A percentile compares a stretch with the other conserved stretches of the same genome.
phyloP scores from a whole-genome alignment of 2,329 filamentous ascomycete species.

The Grosmannia serpens region DNA sequence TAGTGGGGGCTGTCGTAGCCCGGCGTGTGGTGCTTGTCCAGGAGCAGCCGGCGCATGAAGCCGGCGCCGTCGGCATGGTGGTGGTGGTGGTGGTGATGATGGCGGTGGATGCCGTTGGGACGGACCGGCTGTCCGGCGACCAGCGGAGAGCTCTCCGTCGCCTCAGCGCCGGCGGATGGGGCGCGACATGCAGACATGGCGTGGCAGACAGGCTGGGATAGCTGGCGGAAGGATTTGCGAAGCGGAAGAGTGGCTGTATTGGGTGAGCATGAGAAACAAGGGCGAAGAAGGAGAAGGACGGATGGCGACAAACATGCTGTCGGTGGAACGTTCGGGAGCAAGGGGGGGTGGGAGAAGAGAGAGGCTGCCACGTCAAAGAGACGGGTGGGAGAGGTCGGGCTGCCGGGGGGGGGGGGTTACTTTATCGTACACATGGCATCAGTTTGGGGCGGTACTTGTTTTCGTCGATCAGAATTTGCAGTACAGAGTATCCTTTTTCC shows the following conservation, averaged over 20 bases:
- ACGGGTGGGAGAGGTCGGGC: no score
- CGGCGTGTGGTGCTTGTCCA: slow-evolving; percentile 38
- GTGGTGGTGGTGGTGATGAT: not conserved
- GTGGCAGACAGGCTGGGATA: not conserved
- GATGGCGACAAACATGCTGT: not conserved
- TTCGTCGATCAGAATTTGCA: no score
- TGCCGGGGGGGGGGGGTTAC: no score
- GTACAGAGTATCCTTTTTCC: no score
- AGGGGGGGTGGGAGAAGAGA: not conserved
- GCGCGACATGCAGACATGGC: not conserved
- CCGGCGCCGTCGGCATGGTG: not conserved
- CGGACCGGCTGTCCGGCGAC: slow-evolving; percentile 13
- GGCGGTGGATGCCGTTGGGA: not conserved
- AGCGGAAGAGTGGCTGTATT: not conserved
- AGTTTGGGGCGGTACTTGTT: not conserved
- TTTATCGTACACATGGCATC: not conserved
- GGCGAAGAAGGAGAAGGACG: not conserved
- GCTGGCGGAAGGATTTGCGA: not conserved
- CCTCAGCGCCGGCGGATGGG: slow-evolving; percentile 12
- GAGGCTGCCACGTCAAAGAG: no score
- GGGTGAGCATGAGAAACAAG: not conserved
- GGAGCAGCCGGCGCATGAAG: slow-evolving; percentile 23
- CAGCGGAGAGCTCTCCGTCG: slow-evolving; percentile 28
- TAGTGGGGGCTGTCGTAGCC: slow-evolving; percentile 37
- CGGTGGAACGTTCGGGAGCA: no score